These are phyloP conservation scores for Tetrahymena borealis DNA, from an alignment of 73 alveolate genomes.

Conservation along the genomic window DNA sequence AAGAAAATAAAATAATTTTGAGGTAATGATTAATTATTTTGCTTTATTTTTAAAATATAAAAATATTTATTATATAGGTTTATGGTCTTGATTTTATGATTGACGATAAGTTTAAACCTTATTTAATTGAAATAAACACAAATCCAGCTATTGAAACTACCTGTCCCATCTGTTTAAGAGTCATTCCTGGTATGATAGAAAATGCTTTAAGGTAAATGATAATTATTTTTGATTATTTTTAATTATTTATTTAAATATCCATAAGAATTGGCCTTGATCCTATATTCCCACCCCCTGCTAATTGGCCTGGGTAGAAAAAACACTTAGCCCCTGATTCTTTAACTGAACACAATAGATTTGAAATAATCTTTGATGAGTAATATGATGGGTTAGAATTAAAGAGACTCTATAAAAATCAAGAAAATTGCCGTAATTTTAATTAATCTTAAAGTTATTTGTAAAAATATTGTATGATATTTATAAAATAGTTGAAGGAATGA, in stretches of 20 bases:
- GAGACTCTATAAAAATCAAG: slow-evolving; percentile 11
- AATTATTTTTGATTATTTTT: not conserved
- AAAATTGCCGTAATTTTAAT: not conserved
- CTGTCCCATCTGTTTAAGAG: slow-evolving; percentile 27
- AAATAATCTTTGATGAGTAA: slow-evolving; percentile 31
- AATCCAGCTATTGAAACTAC: slow-evolving; percentile 39
- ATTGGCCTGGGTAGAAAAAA: slow-evolving; percentile 39
- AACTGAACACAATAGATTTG: slow-evolving; percentile 32
- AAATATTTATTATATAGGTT: not conserved
- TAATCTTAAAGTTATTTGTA: not conserved
- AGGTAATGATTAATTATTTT: not conserved
- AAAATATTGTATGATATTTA: not conserved
- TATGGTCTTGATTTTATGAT: slow-evolving; percentile 47
- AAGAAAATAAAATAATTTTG: slow-evolving; percentile 28
- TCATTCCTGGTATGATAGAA: slow-evolving; percentile 42
- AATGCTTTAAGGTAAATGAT: slow-evolving; percentile 14
- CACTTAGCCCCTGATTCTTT: slow-evolving; percentile 33
- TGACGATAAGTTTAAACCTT: slow-evolving; percentile 34
- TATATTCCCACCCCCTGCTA: slow-evolving; percentile 42
- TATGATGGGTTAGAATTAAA: slow-evolving; percentile 15
- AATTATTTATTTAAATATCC: not conserved
- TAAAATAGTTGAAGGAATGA: slow-evolving; percentile 24
- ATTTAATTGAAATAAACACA: slow-evolving; percentile 36
- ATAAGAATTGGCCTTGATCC: slow-evolving; percentile 32
- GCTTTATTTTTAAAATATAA: not conserved